These are phyloP conservation scores for Xylariales sp. DNA, from an alignment of 2,329 filamentous ascomycete species.

Conservation along the genomic window DNA sequence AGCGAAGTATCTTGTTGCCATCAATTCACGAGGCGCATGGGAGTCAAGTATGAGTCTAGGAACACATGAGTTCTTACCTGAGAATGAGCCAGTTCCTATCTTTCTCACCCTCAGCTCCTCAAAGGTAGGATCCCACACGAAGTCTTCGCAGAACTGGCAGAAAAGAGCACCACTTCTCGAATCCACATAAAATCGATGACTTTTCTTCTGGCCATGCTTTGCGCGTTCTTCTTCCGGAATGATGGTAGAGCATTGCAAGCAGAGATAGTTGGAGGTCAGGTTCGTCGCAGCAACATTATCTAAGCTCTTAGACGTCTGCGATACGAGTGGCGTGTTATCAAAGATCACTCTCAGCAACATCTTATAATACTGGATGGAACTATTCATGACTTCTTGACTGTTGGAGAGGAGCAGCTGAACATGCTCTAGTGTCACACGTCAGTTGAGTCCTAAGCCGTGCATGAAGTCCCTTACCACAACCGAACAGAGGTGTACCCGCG, in stretches of 20 bases:
- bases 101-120: constrained; percentile 71
- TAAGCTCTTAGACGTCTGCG: constrained; percentile 57
- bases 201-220: constrained; percentile 64
- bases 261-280: constrained; percentile 65
- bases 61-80: constrained; percentile 41
- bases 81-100: constrained; percentile 61
- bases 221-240: constrained; percentile 61
- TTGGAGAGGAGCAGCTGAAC: constrained; percentile 62
- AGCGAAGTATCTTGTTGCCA: too few species aligned
- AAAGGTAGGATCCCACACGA: constrained; percentile 76
- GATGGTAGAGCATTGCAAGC: constrained; percentile 67
- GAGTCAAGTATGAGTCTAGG: background rate
- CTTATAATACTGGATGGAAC: constrained; percentile 67
- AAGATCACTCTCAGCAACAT: constrained; percentile 66
- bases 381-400: constrained; percentile 60
- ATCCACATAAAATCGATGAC: constrained; percentile 74
- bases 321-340: constrained; percentile 59
- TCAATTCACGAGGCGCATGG: too few species aligned
- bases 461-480: constrained; percentile 50
- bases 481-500: constrained; percentile 56
- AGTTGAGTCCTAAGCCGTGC: constrained; percentile 1
- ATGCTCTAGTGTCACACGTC: constrained; percentile 51
- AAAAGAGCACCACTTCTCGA: constrained; percentile 70
- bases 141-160: constrained; percentile 77
- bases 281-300: constrained; percentile 56